Percentiles rank a stretch among this genome's conserved stretches.
These are phyloP conservation scores for Phytophthora parvispora DNA, from an alignment of 352 stramenopile species.

Conservation along the genomic window DNA sequence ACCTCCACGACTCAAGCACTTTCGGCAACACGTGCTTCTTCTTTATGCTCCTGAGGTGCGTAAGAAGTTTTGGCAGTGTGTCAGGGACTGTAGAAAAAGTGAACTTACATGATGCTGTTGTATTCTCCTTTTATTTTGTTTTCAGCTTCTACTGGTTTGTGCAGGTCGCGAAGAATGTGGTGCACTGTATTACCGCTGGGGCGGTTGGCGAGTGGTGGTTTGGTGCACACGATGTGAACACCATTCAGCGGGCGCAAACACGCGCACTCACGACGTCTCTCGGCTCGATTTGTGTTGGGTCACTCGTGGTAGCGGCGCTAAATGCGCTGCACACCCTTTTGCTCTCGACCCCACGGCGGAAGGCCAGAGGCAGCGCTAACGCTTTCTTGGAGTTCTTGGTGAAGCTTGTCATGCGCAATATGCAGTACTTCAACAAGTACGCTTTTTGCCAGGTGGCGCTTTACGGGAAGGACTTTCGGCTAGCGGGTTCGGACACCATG, in stretches of 20 bases:
- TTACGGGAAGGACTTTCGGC: constrained; percentile 88
- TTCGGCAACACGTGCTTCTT: constrained; percentile 86
- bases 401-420: constrained; percentile 73
- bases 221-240: constrained; percentile 75
- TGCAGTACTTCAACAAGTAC: constrained; percentile 92
- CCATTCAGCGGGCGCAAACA: constrained; percentile 71
- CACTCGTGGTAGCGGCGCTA: constrained; percentile 78
- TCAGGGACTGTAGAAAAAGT: not conserved
- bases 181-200: constrained; percentile 87
- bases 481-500: constrained; percentile 82
- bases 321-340: constrained; percentile 76
- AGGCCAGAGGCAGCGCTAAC: constrained; percentile 70
- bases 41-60: constrained; percentile 88
- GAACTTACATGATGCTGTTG: not conserved
- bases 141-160: constrained; percentile 88
- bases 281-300: constrained; percentile 88
- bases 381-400: constrained; percentile 88
- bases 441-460: constrained; percentile 88
- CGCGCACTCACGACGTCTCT: constrained; percentile 81
- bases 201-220: constrained; percentile 91
- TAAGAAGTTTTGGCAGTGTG: not conserved
- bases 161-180: constrained; percentile 86
- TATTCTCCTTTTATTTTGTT: not conserved
- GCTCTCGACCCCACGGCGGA: constrained; percentile 73
- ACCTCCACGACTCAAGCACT: constrained; percentile 64